Evolutionary conservation across 2,329 filamentous ascomycete genomes (phyloP).

Genomic region (Zymoseptoria tritici): DNA sequence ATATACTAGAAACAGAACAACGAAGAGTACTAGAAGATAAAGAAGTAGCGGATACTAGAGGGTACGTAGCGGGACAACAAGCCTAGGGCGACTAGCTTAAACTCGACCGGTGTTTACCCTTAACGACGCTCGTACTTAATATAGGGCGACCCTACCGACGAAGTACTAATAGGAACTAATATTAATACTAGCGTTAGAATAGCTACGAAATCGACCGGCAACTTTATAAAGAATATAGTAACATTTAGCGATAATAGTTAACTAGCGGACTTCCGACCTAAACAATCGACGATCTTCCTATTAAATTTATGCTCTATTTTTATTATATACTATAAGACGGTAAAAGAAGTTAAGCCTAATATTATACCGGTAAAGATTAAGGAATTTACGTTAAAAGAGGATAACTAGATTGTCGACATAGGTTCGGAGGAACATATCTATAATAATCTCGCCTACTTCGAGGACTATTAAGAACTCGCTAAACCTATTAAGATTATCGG

Average conservation of each 20-base stretch:
- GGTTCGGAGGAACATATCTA: neutral
- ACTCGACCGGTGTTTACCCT: neutral
- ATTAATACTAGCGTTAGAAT: neutral
- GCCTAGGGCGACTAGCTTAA: neutral
- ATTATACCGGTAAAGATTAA: neutral
- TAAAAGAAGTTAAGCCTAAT: neutral
- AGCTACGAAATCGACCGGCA: neutral
- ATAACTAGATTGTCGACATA: neutral
- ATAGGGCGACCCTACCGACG: neutral
- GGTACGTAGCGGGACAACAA: neutral
- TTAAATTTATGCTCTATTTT: neutral
- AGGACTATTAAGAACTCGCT: neutral
- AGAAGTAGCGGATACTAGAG: neutral
- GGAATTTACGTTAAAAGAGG: neutral
- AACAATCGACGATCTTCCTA: neutral
- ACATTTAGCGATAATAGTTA: neutral
- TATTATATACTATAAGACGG: neutral
- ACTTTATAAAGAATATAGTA: neutral
- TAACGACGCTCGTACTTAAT: neutral
- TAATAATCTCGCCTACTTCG: neutral
- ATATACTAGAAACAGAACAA: neutral
- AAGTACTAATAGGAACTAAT: neutral
- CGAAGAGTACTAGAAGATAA: neutral
- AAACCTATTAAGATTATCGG: neutral
- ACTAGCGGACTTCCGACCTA: neutral